phyloP scores from a whole-genome alignment of 495 filamentous ascomycete species.

The Beverwykella pulmonaria region DNA sequence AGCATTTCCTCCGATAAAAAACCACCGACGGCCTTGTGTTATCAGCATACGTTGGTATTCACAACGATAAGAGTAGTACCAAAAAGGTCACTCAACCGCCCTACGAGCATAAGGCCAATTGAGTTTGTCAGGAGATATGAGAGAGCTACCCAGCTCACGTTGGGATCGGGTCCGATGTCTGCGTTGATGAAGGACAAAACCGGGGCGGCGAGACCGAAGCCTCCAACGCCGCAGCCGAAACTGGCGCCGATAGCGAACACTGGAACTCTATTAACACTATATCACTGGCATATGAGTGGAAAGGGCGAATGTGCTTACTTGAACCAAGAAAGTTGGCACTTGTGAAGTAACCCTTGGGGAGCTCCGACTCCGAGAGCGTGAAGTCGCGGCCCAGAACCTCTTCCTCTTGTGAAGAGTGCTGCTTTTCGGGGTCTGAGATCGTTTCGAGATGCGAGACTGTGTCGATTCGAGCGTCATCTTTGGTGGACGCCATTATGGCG shows the following conservation, averaged over 20 bases:
- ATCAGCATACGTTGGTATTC: too few species aligned
- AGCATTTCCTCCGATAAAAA: conserved; percentile 40
- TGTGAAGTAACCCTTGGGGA: conserved; percentile 32
- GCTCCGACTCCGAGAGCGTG: conserved; percentile 23
- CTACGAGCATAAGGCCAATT: conserved; percentile 41
- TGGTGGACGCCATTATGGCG: conserved; percentile 9
- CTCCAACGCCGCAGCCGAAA: conserved; percentile 33
- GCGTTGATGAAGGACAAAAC: conserved; percentile 35
- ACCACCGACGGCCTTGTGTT: conserved; percentile 39
- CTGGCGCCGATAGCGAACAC: conserved; percentile 36
- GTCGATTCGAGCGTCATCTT: conserved; percentile 3
- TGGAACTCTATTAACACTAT: neutral
- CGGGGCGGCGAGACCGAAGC: conserved; percentile 30
- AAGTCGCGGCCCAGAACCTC: conserved; percentile 29
- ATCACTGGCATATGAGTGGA: neutral
- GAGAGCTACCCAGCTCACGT: conserved; percentile 42
- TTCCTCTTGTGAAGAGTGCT: conserved; percentile 17
- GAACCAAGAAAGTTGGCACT: conserved; percentile 33
- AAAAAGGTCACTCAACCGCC: conserved; percentile 44
- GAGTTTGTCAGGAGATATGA: conserved; percentile 42
- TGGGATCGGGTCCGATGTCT: conserved; percentile 36
- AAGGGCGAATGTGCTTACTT: conserved; percentile 6
- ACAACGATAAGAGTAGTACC: too few species aligned
- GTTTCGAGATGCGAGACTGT: conserved; percentile 26
- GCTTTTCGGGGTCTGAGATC: conserved; percentile 20